Evolutionary conservation across 192 early-diverging fungal genomes (phyloP).

Genomic region (Neocallimastix lanati): DNA sequence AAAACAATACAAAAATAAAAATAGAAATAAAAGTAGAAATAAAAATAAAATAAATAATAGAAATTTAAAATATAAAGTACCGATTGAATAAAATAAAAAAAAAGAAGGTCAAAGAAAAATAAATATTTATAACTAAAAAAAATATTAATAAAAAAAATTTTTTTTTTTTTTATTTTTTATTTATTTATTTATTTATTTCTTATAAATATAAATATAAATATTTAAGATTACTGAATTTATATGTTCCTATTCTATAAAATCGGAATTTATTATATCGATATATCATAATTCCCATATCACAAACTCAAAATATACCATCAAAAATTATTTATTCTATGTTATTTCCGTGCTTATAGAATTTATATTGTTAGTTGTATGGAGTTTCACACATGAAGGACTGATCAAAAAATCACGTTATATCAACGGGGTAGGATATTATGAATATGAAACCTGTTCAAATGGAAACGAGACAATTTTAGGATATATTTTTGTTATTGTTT

Average conservation of each 20-base stretch:
- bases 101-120: no score
- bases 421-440: background rate
- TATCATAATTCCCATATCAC: background rate
- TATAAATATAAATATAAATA: no score
- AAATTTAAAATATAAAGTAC: no score
- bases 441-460: background rate
- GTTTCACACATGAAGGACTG: background rate
- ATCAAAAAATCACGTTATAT: background rate
- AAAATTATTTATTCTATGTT: background rate
- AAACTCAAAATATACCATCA: background rate
- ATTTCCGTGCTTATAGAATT: background rate
- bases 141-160: no score
- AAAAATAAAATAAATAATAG: no score
- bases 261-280: background rate
- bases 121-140: no score
- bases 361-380: background rate
- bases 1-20: no score
- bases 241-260: background rate
- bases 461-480: background rate
- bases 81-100: no score
- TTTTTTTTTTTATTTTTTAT: no score
- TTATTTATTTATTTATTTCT: no score
- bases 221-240: background rate
- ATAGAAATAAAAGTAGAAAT: no score
- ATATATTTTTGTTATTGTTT: background rate